phyloP scores from a whole-genome alignment of 2,329 filamentous ascomycete genomes.

The Cercospora nicotianae region DNA sequence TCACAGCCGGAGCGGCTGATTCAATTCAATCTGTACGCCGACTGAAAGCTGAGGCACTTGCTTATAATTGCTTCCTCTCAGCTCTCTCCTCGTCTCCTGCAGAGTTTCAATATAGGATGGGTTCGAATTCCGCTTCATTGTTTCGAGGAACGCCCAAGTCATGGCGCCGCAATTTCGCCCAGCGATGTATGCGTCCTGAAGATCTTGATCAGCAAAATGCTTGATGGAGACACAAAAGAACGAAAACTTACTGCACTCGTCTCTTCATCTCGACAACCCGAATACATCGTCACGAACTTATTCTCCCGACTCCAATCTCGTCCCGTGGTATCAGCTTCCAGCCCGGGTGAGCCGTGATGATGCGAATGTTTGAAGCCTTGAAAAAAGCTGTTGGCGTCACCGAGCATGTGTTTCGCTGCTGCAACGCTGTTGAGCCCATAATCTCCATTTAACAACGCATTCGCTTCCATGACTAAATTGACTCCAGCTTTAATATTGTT shows the following conservation, averaged over 20 bases:
- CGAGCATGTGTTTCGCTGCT: conserved; percentile 52
- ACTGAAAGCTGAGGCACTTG: conserved; percentile 49
- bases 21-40: conserved; percentile 46
- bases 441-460: conserved; percentile 52
- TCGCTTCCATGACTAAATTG: conserved; percentile 52
- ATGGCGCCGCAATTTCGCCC: conserved; percentile 49
- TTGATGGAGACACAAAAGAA: too few species aligned
- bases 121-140: conserved; percentile 41
- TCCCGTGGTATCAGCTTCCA: conserved; percentile 41
- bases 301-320: conserved; percentile 45
- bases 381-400: conserved; percentile 57
- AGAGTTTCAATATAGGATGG: conserved; percentile 45
- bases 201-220: too few species aligned
- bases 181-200: conserved; percentile 45
- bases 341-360: conserved; percentile 19
- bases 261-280: conserved; percentile 54
- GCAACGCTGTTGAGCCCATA: conserved; percentile 12
- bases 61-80: conserved; percentile 43
- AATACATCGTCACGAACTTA: conserved; percentile 53
- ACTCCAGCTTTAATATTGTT: conserved; percentile 57
- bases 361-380: conserved; percentile 49
- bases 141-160: conserved; percentile 51
- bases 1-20: conserved; percentile 27
- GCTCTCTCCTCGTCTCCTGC: conserved; percentile 42
- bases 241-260: conserved; percentile 37